Percentiles rank a stretch among this genome's conserved stretches.
Conservation (phyloP, 805 yeast species). For the Vanderwaltozyma polyspora region DNA sequence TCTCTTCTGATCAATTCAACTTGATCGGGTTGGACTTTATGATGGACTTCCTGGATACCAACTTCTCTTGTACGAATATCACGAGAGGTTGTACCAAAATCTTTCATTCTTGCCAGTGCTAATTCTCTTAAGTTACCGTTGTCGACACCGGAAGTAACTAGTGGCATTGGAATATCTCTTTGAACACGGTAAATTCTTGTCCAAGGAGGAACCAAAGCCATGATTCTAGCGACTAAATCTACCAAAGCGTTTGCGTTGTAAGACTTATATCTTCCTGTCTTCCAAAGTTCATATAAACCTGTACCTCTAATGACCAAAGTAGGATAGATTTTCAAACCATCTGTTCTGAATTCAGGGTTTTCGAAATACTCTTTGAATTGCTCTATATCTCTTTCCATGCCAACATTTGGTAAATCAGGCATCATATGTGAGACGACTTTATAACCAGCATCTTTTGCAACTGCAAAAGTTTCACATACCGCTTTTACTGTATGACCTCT, state of each 20-base stretch:
- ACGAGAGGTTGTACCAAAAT: constrained; percentile 90
- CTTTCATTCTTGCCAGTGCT: constrained; percentile 95
- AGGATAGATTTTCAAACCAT: constrained; percentile 91
- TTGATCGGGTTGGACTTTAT: constrained; percentile 92
- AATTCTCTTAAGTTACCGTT: constrained; percentile 93
- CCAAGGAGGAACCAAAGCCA: constrained; percentile 98
- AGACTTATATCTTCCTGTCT: constrained; percentile 85
- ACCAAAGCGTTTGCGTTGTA: constrained; percentile 90
- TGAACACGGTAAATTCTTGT: constrained; percentile 97
- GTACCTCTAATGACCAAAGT: constrained; percentile 96
- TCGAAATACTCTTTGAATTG: constrained; percentile 95
- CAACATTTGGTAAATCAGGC: constrained; percentile 98
- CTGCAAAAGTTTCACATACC: constrained; percentile 89
- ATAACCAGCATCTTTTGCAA: constrained; percentile 97
- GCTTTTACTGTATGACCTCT: constrained; percentile 96
- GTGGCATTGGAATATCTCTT: constrained; percentile 98
- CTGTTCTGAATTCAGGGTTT: constrained; percentile 93
- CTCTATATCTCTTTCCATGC: constrained; percentile 94
- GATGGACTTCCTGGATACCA: constrained; percentile 97
- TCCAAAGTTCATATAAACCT: constrained; percentile 94
- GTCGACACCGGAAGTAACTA: constrained; percentile 95
- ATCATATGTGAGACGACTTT: constrained; percentile 98
- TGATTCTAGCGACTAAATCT: constrained; percentile 87
- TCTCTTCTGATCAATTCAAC: constrained; percentile 92
- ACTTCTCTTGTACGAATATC: constrained; percentile 97